Percentiles rank a stretch among this genome's conserved stretches.
Conservation (phyloP, 306 rosid genomes). For the Lathyrus aphaca region DNA sequence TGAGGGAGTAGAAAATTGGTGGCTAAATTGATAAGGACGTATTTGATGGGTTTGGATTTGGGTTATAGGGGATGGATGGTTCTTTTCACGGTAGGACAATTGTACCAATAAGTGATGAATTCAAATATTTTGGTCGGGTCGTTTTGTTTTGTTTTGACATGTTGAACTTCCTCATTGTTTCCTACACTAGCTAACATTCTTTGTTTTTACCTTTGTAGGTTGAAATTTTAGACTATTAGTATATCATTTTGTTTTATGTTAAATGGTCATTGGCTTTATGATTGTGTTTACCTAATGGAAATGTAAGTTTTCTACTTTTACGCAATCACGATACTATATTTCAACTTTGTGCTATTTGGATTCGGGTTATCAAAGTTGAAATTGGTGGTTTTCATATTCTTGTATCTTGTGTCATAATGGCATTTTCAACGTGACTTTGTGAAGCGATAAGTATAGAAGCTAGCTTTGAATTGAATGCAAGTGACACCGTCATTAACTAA, state of each 20-base stretch:
- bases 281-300: not conserved
- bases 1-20: not conserved
- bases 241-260: constrained; percentile 11
- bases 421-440: not conserved
- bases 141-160: constrained; percentile 46
- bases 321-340: not conserved
- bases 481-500: no score
- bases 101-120: not conserved
- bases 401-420: no score
- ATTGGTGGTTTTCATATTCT: not conserved
- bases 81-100: not conserved
- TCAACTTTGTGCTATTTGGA: not conserved
- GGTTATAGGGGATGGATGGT: constrained; percentile 55
- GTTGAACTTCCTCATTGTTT: constrained; percentile 34
- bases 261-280: not conserved
- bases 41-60: constrained; percentile 49
- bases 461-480: no score
- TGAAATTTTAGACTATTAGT: constrained; percentile 26
- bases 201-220: not conserved
- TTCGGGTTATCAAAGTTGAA: not conserved
- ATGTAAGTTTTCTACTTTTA: not conserved
- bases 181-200: constrained; percentile 3
- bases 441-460: not conserved
- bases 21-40: constrained; percentile 44
- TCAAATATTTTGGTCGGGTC: constrained; percentile 36